Evolutionary conservation across 2,329 filamentous ascomycete genomes (phyloP), one percentile per base, ranked within the genome.

Genomic region (Huntiella moniliformis): DNA sequence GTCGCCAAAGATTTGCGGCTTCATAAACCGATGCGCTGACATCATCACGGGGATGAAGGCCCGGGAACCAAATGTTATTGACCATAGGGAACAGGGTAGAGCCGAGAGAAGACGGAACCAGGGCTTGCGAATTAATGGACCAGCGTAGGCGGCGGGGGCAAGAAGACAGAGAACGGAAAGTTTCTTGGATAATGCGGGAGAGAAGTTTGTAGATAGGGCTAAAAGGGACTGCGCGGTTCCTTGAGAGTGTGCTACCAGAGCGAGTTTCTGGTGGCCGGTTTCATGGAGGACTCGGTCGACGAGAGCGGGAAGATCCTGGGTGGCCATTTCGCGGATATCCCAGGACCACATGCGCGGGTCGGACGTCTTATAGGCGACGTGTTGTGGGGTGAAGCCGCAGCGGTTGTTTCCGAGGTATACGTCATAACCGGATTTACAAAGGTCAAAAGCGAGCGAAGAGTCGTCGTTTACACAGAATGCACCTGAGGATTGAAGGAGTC

Each of bases 321-420:
- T 79, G 3, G 86, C 88, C 82, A 95, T 92, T 56, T 94, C 84
- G 0, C 83, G 75, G 46, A 95, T 92, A 53, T 93, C 93, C 88
- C 88, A 96, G 36, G 79, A 77, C 88, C 88, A 95, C 83, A 95
- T 92, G 28, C 86, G 74, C 1, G 88, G 87, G 56, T 96, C 88
- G 3, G 65, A 65, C 52, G 81, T 77, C 2, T 73, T 62, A 35
- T 95, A 70, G 16, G 78, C 62, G 2, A 69, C 72, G 57, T 96
- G 88, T 52, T 77, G 73, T 0, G 88, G 87, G 0, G 72, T 66
- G 60, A 91, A 85, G 1, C 87, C 87, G 56, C 86, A 93, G 15
- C 88, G 73, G 57, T 94, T 95, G 62, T 94, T 93, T 4, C 88
- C 88, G 12, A 95, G 68, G 87, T 87, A 96, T 35, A 96, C 84